A percentile compares a stretch with the other conserved stretches of the same genome.
Evolutionary conservation across 441 rosid genomes (phyloP).

Genomic region (Gossypium trilobum): DNA sequence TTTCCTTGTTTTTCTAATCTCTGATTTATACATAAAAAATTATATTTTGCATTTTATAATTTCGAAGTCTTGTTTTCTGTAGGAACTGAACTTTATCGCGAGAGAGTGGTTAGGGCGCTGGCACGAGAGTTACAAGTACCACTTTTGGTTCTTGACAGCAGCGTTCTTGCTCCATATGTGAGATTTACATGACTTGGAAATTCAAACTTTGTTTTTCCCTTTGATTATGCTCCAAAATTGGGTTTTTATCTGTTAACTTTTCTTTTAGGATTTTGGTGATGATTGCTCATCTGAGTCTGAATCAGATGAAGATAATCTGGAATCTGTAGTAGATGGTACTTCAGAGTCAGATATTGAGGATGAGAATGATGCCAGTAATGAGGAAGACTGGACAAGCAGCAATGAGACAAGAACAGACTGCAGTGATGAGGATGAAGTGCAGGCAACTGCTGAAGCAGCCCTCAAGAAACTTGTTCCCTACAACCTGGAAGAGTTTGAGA

Average conservation of each 20-base stretch:
- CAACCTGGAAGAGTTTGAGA: slow-evolving; percentile 61
- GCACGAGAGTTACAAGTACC: slow-evolving; percentile 81
- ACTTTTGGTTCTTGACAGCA: slow-evolving; percentile 78
- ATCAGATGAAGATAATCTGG: slow-evolving; percentile 56
- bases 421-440: slow-evolving; percentile 57
- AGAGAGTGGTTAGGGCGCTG: slow-evolving; percentile 84
- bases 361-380: slow-evolving; percentile 65
- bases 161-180: slow-evolving; percentile 86
- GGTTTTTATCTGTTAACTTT: slow-evolving; percentile 18
- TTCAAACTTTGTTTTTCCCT: not conserved
- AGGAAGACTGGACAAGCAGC: slow-evolving; percentile 60
- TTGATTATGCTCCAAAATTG: slow-evolving; percentile 7
- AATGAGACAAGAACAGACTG: slow-evolving; percentile 55
- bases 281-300: slow-evolving; percentile 54
- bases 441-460: slow-evolving; percentile 71
- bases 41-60: slow-evolving; percentile 12
- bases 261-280: slow-evolving; percentile 64
- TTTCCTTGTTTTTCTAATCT: not conserved
- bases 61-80: slow-evolving; percentile 17
- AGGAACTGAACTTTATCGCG: slow-evolving; percentile 94
- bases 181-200: slow-evolving; percentile 30
- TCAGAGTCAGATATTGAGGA: slow-evolving; percentile 82
- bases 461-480: slow-evolving; percentile 61
- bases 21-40: not conserved
- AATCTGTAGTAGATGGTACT: slow-evolving; percentile 51